Base-by-base conservation (phyloP, 495 filamentous ascomycete species). In the Letharia columbiana region DNA sequence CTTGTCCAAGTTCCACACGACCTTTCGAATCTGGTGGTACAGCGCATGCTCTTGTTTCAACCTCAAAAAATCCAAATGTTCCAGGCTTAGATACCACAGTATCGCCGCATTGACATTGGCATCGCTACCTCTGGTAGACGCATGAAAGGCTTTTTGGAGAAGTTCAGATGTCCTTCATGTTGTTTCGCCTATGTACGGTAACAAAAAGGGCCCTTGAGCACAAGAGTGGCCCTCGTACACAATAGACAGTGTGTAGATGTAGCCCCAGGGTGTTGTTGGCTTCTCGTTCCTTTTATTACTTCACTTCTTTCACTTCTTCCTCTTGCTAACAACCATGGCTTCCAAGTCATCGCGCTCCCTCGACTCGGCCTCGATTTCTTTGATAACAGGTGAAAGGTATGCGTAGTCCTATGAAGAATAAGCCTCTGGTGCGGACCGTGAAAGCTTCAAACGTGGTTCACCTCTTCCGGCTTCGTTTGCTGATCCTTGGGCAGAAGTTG, bases 331-430 rank as follows among this genome's bases (percentile, higher is more conserved):
- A 64, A 87, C 79, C 82, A 97, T 82, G 69, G 87, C 83, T 77
- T 98, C 92, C 71, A 98, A 79, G 71, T 92, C 90, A 59, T 81
- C 80, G 72, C 88, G 84, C 83, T 98, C 94, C 74, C 84, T 85
- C 66, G 78, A 75, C 82, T 96, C 92, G 70, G 87, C 84, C 79
- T 91, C 84, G 75, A 96, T 86, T 79, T 92, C 88, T 70, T 82
- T 79, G 77, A 96, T 91, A 76, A 94, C 87, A 47, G 87, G 88
- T 70, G 83, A 80, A 31, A 96, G 85, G 77, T 96, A 96, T 63
- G 81, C 81, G 64, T 84, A 74, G 70, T 96, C 91, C 89, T 96
- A 78, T 63, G 41, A 18, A 65, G 64, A 69, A 71, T 71, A 71
- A 75, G 72, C 66, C 64, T 63, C 67, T 68, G 69, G 72, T 68